phyloP scores from a whole-genome alignment of 164 flowering plant genomes.

The Amborella trichopoda region DNA sequence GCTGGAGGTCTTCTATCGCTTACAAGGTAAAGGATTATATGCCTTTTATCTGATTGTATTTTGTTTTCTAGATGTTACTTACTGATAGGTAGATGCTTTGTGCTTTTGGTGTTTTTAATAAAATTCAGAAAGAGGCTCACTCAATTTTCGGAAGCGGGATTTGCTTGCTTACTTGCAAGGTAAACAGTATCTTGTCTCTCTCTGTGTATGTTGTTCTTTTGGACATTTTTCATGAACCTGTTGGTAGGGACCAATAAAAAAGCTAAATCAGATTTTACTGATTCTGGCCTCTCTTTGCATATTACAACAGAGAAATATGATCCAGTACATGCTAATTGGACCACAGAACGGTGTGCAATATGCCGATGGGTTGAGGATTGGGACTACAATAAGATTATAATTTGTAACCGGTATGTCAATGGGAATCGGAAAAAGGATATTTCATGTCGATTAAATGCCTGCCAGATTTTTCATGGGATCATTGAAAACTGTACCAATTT shows the following conservation, averaged over 20 bases:
- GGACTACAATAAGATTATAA: conserved; percentile 95
- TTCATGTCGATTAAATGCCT: too few relatives aligned
- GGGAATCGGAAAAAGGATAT: too few relatives aligned
- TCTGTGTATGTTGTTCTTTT: too few relatives aligned
- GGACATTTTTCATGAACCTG: too few relatives aligned
- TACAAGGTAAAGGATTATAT: too few relatives aligned
- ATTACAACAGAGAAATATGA: conserved; percentile 66
- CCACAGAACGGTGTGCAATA: conserved; percentile 95
- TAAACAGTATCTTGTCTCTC: conserved; percentile 8
- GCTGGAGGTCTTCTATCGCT: too few relatives aligned
- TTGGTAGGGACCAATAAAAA: neutral
- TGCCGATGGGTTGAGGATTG: conserved; percentile 99
- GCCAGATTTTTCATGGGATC: too few relatives aligned
- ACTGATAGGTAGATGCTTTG: too few relatives aligned
- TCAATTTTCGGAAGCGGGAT: conserved; percentile 59
- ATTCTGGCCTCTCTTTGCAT: conserved; percentile 3
- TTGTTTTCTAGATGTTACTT: too few relatives aligned
- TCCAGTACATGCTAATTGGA: conserved; percentile 89
- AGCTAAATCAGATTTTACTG: neutral
- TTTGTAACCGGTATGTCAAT: conserved; percentile 84
- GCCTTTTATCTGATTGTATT: too few relatives aligned
- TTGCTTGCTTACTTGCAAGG: conserved; percentile 72
- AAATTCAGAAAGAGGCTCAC: conserved; percentile 40
- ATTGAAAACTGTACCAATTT: too few relatives aligned
- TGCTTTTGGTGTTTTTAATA: too few relatives aligned